phyloP scores from a whole-genome alignment of 352 stramenopile species.

The Pythium rhizo-oryzae region DNA sequence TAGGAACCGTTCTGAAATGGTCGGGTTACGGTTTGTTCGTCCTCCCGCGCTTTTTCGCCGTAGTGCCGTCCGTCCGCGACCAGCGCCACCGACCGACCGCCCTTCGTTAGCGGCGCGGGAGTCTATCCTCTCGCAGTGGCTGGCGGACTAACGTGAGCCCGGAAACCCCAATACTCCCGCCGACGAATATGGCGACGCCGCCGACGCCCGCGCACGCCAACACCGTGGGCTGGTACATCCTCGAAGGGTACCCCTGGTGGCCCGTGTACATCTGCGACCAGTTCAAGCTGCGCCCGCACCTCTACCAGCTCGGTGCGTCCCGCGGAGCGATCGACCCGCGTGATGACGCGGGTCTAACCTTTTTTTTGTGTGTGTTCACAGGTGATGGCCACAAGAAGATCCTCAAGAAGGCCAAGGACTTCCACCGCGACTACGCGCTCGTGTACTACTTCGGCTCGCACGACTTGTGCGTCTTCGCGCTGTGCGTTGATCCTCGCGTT shows the following conservation, averaged over 20 bases:
- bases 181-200: neutral
- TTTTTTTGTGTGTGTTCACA: neutral
- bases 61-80: neutral
- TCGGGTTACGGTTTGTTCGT: no score
- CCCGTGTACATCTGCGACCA: constrained; percentile 86
- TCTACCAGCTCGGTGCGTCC: constrained; percentile 59
- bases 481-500: neutral
- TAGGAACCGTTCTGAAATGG: neutral
- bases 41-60: neutral
- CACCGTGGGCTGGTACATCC: constrained; percentile 84
- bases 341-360: constrained; percentile 5
- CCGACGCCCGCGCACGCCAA: constrained; percentile 35
- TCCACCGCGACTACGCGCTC: constrained; percentile 67
- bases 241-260: constrained; percentile 87
- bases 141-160: neutral
- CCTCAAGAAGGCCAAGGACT: constrained; percentile 74
- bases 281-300: constrained; percentile 65
- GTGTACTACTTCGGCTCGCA: constrained; percentile 88
- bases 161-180: neutral
- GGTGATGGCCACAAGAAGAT: constrained; percentile 69
- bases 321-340: neutral
- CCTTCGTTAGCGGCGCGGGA: neutral
- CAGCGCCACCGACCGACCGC: neutral
- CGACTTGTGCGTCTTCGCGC: constrained; percentile 68
- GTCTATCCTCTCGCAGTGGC: neutral